Evolutionary conservation across 306 rosid genomes (phyloP), one percentile per base, ranked within the genome.

Genomic region (Dalbergia cochinchinensis): DNA sequence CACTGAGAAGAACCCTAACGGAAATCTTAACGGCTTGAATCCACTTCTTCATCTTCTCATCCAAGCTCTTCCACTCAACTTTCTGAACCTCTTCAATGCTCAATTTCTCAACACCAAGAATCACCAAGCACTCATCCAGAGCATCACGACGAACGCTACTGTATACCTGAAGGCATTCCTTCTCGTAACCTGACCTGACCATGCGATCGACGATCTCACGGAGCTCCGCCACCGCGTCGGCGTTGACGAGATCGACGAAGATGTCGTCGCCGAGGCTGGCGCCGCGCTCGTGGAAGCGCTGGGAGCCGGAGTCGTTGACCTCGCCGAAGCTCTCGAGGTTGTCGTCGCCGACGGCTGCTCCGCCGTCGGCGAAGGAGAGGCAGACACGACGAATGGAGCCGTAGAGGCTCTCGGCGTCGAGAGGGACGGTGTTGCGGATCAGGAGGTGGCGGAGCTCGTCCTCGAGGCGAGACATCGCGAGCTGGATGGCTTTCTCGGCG

Each of bases 11-110:
- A 58, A 96, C 84, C 77, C 89, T 76, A 55, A 96, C 93, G 5
- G 85, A 83, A 64, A 91, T 86, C 86, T 93, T 96, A 59, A 91
- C 94, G 4, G 97, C 98, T 35, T 88, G 96, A 33, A 93, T 87
- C 99, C 98, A 96, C 76, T 89, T 91, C 90, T 91, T 96, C 98
- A 96, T 96, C 79, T 91, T 96, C 89, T 91, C 98, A 44, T 96
- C 99, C 87, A 96, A 72, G 59, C 47, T 47, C 35, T 82, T 88
- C 99, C 99, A 93, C 69, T 82, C 94, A 66, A 90, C 82, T 77
- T 78, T 96, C 88, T 96, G 99, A 35, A 93, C 94, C 83, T 96
- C 99, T 85, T 93, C 98, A 69, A 96, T 96, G 83, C 99, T 93
- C 71, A 90, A 82, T 68, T 80, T 88, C 87, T 96, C 99, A 35